Conservation (phyloP, 2,329 filamentous ascomycete genomes). For the Fusarium pininemorale region DNA sequence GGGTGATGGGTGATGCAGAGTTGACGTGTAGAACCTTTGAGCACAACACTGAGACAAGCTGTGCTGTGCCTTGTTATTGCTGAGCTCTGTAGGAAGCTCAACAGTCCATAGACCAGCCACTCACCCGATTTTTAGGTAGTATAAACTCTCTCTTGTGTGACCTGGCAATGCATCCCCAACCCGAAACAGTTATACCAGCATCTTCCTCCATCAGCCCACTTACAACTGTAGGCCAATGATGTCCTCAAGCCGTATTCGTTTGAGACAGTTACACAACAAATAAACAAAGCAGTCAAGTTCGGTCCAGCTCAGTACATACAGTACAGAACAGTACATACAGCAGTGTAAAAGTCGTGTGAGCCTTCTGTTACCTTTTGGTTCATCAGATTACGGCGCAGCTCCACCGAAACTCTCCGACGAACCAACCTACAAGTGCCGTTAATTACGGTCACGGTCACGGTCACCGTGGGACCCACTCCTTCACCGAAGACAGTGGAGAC, state of each 20-base stretch:
- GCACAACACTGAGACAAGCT: neutral
- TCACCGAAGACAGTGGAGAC: constrained; percentile 30
- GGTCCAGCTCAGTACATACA: neutral
- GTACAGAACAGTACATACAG: neutral
- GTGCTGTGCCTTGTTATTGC: neutral
- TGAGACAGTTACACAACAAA: neutral
- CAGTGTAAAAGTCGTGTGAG: neutral
- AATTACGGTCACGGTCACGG: neutral
- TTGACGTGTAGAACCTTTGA: constrained; percentile 26
- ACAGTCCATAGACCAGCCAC: neutral
- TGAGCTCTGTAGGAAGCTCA: neutral
- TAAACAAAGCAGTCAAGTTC: neutral
- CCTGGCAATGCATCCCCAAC: constrained; percentile 32
- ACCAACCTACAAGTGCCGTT: neutral
- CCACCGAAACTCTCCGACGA: constrained; percentile 25
- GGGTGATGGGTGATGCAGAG: constrained; percentile 24
- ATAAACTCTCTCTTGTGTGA: constrained; percentile 21
- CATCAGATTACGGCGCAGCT: constrained; percentile 14
- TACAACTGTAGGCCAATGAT: neutral
- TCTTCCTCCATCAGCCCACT: constrained; percentile 4
- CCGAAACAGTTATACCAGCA: constrained; percentile 19
- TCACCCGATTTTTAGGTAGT: neutral
- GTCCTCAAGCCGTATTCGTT: neutral
- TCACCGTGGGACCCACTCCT: constrained; percentile 12
- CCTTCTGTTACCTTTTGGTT: neutral